Percentiles rank a stretch among this genome's conserved stretches.
Conservation (phyloP, 1,284 basidiomycete species). For the Fomes fomentarius region DNA sequence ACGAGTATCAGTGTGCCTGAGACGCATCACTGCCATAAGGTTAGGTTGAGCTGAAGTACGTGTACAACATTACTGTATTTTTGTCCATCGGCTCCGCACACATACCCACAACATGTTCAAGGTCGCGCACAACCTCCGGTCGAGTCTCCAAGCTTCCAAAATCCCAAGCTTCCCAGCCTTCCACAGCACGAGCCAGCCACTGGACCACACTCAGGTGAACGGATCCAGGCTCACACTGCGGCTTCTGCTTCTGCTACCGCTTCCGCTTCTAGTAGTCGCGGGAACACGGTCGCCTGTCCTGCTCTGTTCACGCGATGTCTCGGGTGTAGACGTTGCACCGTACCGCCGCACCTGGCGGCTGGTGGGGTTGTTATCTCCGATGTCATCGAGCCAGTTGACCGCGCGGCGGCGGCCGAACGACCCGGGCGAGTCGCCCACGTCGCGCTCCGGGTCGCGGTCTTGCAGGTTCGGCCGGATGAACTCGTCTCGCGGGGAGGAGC, state of each 20-base stretch:
- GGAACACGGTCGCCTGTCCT: conserved; percentile 13
- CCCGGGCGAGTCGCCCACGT: conserved; percentile 32
- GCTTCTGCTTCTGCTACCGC: conserved; percentile 9
- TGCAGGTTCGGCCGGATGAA: conserved; percentile 26
- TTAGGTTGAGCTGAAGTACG: conserved; percentile 1
- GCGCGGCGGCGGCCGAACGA: conserved; percentile 41
- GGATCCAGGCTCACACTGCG: conserved; percentile 9
- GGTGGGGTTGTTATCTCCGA: conserved; percentile 20
- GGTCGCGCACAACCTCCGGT: too few relatives aligned
- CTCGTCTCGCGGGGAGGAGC: conserved; percentile 61
- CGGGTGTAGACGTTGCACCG: conserved; percentile 12
- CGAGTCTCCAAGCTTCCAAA: too few relatives aligned
- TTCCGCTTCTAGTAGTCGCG: neutral
- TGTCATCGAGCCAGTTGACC: conserved; percentile 48
- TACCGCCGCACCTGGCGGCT: conserved; percentile 7
- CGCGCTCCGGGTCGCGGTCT: conserved; percentile 19
- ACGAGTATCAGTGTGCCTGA: neutral
- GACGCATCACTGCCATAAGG: conserved; percentile 6
- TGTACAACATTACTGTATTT: conserved; percentile 15
- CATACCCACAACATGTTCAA: neutral
- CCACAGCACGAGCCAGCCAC: too few relatives aligned
- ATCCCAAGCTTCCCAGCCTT: too few relatives aligned
- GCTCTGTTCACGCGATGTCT: conserved; percentile 24
- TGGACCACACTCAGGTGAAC: too few relatives aligned
- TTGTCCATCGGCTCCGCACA: too few relatives aligned